Conservation (phyloP, 768 basidiomycete genomes). For the Lactarius indigo region DNA sequence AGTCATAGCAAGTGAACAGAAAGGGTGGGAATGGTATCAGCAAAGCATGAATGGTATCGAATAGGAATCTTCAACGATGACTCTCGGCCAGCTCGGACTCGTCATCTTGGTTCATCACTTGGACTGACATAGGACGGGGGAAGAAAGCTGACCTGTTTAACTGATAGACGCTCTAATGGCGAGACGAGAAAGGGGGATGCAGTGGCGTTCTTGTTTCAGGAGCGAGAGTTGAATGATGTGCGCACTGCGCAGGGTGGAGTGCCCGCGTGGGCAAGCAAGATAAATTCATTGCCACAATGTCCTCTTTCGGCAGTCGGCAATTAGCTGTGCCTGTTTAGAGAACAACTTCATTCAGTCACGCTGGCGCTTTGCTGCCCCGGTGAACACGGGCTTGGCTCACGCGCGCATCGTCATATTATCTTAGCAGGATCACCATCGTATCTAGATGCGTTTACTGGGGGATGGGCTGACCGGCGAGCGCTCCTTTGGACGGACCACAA, state of each 20-base stretch:
- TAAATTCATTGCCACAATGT: neutral
- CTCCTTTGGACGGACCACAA: neutral
- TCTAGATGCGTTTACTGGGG: neutral
- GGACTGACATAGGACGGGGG: neutral
- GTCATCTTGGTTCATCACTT: conserved; percentile 56
- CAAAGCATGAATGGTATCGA: conserved; percentile 91
- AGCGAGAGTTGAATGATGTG: neutral
- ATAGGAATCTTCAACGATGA: conserved; percentile 70
- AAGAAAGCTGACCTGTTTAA: conserved; percentile 11
- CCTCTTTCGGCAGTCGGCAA: neutral
- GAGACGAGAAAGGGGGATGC: neutral
- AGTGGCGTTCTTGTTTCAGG: conserved; percentile 2
- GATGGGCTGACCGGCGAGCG: neutral
- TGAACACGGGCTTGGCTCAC: neutral
- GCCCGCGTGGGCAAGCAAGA: neutral
- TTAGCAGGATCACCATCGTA: neutral
- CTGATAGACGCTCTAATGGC: conserved; percentile 1
- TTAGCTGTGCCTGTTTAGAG: neutral
- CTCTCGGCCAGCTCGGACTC: conserved; percentile 73
- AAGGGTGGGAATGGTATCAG: conserved; percentile 49
- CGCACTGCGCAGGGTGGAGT: neutral
- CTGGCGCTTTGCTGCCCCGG: neutral
- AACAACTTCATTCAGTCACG: neutral
- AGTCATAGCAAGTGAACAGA: conserved; percentile 16
- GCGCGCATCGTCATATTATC: neutral